phyloP scores from a whole-genome alignment of 2,329 filamentous ascomycete species.

The Nothophoma quercina region DNA sequence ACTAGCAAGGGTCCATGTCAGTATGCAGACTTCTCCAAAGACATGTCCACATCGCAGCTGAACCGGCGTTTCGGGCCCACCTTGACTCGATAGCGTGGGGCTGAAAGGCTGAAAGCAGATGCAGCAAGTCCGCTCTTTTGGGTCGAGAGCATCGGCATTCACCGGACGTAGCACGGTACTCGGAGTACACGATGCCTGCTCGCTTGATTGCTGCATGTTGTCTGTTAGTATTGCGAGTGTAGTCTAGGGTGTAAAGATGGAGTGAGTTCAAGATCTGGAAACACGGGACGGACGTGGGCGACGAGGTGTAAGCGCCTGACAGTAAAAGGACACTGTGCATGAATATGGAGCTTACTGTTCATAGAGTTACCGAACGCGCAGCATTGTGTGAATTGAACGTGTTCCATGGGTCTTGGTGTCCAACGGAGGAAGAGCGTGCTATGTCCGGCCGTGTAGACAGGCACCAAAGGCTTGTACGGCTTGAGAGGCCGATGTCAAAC shows the following conservation, averaged over 20 bases:
- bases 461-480: neutral
- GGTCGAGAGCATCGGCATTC: slow-evolving; percentile 6
- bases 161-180: slow-evolving; percentile 8
- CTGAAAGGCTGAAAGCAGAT: slow-evolving; percentile 24
- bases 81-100: neutral
- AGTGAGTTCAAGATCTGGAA: neutral
- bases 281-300: slow-evolving; percentile 5
- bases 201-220: slow-evolving; percentile 3
- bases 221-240: neutral
- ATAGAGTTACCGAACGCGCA: neutral
- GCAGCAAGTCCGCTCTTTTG: slow-evolving; percentile 12
- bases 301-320: neutral
- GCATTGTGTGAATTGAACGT: neutral
- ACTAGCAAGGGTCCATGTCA: slow-evolving; percentile 16
- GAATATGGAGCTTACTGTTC: neutral
- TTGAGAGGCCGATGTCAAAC: neutral
- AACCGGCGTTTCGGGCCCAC: slow-evolving; percentile 16
- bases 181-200: neutral
- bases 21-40: slow-evolving; percentile 24
- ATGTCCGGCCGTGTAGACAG: neutral
- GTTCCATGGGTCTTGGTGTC: neutral
- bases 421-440: slow-evolving; percentile 3
- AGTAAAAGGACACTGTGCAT: slow-evolving; percentile 9
- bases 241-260: slow-evolving; percentile 7
- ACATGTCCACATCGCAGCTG: slow-evolving; percentile 25